These are phyloP conservation scores for Candida argentea DNA, from an alignment of 805 yeast genomes.

Conservation along the genomic window DNA sequence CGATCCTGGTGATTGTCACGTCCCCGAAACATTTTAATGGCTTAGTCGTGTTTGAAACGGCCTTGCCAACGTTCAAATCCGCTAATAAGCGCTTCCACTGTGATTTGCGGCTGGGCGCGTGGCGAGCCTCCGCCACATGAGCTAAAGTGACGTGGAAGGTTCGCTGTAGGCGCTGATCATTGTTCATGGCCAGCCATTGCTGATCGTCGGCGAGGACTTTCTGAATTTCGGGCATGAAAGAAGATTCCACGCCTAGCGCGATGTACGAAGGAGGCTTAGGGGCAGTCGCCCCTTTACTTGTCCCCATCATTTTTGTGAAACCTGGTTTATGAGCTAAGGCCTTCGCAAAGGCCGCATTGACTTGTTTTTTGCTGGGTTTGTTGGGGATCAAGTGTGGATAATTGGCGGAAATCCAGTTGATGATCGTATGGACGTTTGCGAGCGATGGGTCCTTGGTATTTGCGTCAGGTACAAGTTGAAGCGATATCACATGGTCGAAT, in stretches of 20 bases:
- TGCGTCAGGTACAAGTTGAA: too few species aligned
- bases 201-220: conserved; percentile 1
- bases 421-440: conserved; percentile 5
- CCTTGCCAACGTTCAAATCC: too few species aligned
- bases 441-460: conserved; percentile 10
- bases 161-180: conserved; percentile 31
- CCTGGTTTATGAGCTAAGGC: conserved; percentile 51
- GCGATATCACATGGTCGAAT: conserved; percentile 58
- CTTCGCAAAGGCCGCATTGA: conserved; percentile 36
- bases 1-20: too few species aligned
- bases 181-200: conserved; percentile 16
- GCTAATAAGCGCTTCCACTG: too few species aligned
- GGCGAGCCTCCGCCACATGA: conserved; percentile 26
- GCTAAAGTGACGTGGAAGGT: conserved; percentile 62
- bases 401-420: conserved; percentile 16
- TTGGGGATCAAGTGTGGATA: conserved; percentile 32
- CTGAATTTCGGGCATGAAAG: neutral
- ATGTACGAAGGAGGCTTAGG: conserved; percentile 19
- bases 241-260: too few species aligned
- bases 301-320: conserved; percentile 23
- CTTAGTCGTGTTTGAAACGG: too few species aligned
- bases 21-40: too few species aligned
- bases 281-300: conserved; percentile 4
- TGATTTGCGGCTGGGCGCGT: too few species aligned
- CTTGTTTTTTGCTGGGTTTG: conserved; percentile 20